A percentile compares a stretch with the other conserved stretches of the same genome.
Conservation (phyloP, 1,284 basidiomycete species). For the Sphaerobolus stellatus region DNA sequence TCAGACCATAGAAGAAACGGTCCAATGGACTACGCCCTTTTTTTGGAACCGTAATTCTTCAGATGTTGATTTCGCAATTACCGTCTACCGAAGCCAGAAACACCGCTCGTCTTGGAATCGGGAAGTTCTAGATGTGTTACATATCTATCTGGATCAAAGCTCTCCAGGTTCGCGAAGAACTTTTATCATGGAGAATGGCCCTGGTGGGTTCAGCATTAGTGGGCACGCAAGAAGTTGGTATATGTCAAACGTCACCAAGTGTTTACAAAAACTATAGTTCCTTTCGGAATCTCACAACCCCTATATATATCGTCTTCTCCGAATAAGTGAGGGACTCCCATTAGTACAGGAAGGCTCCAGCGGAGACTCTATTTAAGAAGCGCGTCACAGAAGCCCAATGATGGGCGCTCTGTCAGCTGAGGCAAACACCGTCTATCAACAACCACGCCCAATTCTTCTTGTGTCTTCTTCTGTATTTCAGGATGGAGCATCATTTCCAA, state of each 20-base stretch:
- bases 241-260: constrained; percentile 9
- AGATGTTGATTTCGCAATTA: too few species aligned
- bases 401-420: constrained; percentile 54
- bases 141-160: too few species aligned
- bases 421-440: constrained; percentile 61
- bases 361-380: constrained; percentile 61
- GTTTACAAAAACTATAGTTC: constrained; percentile 17
- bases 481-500: constrained; percentile 56
- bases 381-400: constrained; percentile 60
- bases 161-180: too few species aligned
- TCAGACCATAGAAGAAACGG: too few species aligned
- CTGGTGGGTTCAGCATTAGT: too few species aligned
- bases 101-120: too few species aligned
- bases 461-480: constrained; percentile 51
- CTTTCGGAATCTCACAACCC: constrained; percentile 16
- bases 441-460: constrained; percentile 62
- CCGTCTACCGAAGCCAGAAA: too few species aligned
- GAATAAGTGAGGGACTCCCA: constrained; percentile 20
- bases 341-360: constrained; percentile 55
- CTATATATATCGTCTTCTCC: constrained; percentile 13
- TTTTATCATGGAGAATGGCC: too few species aligned
- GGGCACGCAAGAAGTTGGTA: too few species aligned
- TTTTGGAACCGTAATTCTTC: too few species aligned
- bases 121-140: too few species aligned
- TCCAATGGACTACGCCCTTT: too few species aligned